These are phyloP conservation scores for Phytopythium litorale DNA, from an alignment of 352 stramenopile species.

Conservation along the genomic window DNA sequence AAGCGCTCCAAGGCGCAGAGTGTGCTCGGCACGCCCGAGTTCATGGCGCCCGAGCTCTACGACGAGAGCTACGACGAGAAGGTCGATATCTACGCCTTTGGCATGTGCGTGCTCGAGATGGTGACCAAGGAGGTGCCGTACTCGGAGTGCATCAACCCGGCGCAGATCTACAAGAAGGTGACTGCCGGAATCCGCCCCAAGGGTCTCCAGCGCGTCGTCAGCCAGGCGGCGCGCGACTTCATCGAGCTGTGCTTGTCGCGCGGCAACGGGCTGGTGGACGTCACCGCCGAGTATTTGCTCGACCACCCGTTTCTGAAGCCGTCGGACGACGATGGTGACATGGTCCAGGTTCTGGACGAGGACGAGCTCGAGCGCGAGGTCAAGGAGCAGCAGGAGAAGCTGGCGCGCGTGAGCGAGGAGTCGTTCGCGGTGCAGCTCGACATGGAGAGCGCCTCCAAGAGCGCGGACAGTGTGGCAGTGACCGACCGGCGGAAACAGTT, in stretches of 20 bases:
- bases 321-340: conserved; percentile 74
- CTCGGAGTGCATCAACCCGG: conserved; percentile 92
- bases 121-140: conserved; percentile 99
- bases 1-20: conserved; percentile 82
- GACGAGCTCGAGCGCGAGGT: conserved; percentile 56
- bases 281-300: conserved; percentile 77
- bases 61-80: conserved; percentile 98
- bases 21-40: conserved; percentile 98
- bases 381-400: conserved; percentile 40
- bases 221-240: conserved; percentile 70
- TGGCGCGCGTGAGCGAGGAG: conserved; percentile 53
- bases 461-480: conserved; percentile 15
- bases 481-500: conserved; percentile 49
- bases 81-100: conserved; percentile 97
- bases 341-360: conserved; percentile 71
- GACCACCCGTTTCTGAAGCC: conserved; percentile 73
- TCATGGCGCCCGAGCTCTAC: conserved; percentile 99
- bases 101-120: conserved; percentile 99
- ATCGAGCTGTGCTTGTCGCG: conserved; percentile 82
- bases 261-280: conserved; percentile 75
- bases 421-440: conserved; percentile 67
- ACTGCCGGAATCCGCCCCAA: conserved; percentile 78
- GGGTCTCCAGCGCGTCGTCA: conserved; percentile 68
- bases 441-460: conserved; percentile 72
- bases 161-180: conserved; percentile 92